A percentile compares a stretch with the other conserved stretches of the same genome.
These are phyloP conservation scores for Massariosphaeria phaeospora DNA, from an alignment of 495 filamentous ascomycete species.

Conservation along the genomic window DNA sequence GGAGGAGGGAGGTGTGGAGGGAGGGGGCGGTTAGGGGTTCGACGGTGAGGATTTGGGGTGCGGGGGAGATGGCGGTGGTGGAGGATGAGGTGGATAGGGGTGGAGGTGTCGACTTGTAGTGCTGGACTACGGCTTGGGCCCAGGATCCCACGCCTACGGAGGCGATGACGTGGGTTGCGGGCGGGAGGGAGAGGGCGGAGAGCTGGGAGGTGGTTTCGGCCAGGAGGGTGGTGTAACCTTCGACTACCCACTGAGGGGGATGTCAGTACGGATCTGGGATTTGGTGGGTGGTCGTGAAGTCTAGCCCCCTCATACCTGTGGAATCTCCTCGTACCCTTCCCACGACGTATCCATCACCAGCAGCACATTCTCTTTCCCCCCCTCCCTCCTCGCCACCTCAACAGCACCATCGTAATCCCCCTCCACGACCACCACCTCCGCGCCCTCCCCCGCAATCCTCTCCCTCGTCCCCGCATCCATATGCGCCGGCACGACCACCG, in stretches of 20 bases:
- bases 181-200: conserved; percentile 21
- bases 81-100: too few species aligned
- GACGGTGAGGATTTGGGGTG: conserved; percentile 51
- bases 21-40: conserved; percentile 62
- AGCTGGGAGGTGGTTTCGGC: conserved; percentile 57
- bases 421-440: conserved; percentile 46
- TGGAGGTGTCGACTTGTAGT: conserved; percentile 49
- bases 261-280: not conserved
- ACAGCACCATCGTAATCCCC: conserved; percentile 61
- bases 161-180: conserved; percentile 46
- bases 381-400: conserved; percentile 41
- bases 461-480: conserved; percentile 51
- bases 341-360: conserved; percentile 64
- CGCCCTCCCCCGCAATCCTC: conserved; percentile 56
- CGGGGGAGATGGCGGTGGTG: too few species aligned
- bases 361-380: conserved; percentile 41
- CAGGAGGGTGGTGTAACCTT: conserved; percentile 68
- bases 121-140: conserved; percentile 54
- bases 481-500: conserved; percentile 53
- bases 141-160: conserved; percentile 64
- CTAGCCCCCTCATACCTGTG: conserved; percentile 32
- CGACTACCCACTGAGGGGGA: conserved; percentile 60
- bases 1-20: conserved; percentile 49
- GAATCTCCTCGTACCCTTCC: conserved; percentile 57
- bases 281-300: conserved; percentile 28